These are phyloP conservation scores for Pseudocercospora macadamiae DNA, from an alignment of 2,329 filamentous ascomycete genomes.

Conservation along the genomic window DNA sequence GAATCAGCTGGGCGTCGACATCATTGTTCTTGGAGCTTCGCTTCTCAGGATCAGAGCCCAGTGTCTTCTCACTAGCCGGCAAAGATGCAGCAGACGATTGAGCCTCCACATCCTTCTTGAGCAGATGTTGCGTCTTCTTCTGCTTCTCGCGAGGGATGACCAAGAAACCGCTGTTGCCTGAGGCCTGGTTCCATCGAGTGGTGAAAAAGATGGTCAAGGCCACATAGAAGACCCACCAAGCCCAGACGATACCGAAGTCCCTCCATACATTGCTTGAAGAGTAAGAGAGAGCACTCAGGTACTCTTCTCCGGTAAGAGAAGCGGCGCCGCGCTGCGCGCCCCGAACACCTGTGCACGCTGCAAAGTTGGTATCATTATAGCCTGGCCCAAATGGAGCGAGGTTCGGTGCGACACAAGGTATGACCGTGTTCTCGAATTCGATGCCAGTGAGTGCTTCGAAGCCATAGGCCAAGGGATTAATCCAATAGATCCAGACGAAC, in stretches of 20 bases:
- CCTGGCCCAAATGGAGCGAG: conserved; percentile 37
- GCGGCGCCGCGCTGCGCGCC: conserved; percentile 59
- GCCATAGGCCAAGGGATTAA: conserved; percentile 51
- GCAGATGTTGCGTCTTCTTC: conserved; percentile 39
- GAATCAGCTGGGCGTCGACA: conserved; percentile 48
- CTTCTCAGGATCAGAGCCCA: conserved; percentile 10
- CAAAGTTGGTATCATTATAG: conserved; percentile 45
- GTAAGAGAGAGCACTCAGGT: conserved; percentile 58
- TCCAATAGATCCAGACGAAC: conserved; percentile 60
- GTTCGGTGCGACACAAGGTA: conserved; percentile 58
- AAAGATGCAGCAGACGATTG: conserved; percentile 1
- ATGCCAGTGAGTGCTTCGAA: conserved; percentile 66
- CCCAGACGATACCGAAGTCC: conserved; percentile 70
- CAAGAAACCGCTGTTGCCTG: conserved; percentile 42
- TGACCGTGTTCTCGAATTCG: conserved; percentile 61
- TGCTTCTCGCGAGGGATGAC: conserved; percentile 65
- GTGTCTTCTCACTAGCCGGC: conserved; percentile 15
- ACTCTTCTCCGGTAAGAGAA: conserved; percentile 64
- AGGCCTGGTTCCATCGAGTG: conserved; percentile 56
- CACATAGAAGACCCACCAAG: conserved; percentile 64
- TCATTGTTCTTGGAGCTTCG: conserved; percentile 13
- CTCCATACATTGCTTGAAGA: conserved; percentile 47
- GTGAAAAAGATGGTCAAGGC: conserved; percentile 62
- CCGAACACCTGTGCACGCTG: conserved; percentile 52
- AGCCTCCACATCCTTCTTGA: conserved; percentile 24